Conservation (phyloP, 1,139 yeast species). For the Debaryomycetaceae sp. region DNA sequence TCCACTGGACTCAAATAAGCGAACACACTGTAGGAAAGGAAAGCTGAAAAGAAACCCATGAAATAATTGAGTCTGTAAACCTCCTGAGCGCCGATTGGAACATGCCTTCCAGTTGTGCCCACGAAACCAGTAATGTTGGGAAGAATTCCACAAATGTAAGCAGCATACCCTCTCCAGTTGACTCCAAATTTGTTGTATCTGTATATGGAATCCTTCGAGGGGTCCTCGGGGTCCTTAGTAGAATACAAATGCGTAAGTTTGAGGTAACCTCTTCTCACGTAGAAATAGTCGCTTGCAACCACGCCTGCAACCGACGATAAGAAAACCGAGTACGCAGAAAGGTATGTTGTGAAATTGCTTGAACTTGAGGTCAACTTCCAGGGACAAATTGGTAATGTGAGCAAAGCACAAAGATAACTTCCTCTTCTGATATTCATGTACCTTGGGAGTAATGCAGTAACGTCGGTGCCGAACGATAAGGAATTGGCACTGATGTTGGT, state of each 20-base stretch:
- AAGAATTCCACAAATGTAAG: slow-evolving; percentile 69
- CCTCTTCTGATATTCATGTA: slow-evolving; percentile 80
- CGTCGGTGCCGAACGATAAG: slow-evolving; percentile 86
- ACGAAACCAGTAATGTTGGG: slow-evolving; percentile 89
- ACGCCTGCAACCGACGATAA: slow-evolving; percentile 86
- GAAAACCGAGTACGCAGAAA: slow-evolving; percentile 85
- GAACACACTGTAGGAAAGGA: slow-evolving; percentile 45
- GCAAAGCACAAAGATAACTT: slow-evolving; percentile 71
- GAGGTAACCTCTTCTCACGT: slow-evolving; percentile 71
- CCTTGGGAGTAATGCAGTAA: slow-evolving; percentile 78
- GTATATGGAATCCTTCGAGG: slow-evolving; percentile 40
- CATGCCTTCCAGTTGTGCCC: slow-evolving; percentile 68
- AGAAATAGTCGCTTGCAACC: slow-evolving; percentile 70
- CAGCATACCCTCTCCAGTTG: slow-evolving; percentile 79
- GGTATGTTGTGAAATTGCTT: slow-evolving; percentile 75
- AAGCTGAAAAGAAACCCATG: slow-evolving; percentile 65
- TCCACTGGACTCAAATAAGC: slow-evolving; percentile 56
- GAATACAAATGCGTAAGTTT: slow-evolving; percentile 63
- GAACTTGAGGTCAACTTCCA: slow-evolving; percentile 81
- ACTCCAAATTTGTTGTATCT: slow-evolving; percentile 59
- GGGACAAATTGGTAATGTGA: slow-evolving; percentile 80
- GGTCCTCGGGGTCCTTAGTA: slow-evolving; percentile 30
- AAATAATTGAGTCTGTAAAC: slow-evolving; percentile 73
- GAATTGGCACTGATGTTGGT: slow-evolving; percentile 92
- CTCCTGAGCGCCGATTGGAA: slow-evolving; percentile 77